Percentiles rank a stretch among this genome's conserved stretches.
Evolutionary conservation across 2,329 filamentous ascomycete species (phyloP).

Genomic region (Davidsoniella neocaledoniae): DNA sequence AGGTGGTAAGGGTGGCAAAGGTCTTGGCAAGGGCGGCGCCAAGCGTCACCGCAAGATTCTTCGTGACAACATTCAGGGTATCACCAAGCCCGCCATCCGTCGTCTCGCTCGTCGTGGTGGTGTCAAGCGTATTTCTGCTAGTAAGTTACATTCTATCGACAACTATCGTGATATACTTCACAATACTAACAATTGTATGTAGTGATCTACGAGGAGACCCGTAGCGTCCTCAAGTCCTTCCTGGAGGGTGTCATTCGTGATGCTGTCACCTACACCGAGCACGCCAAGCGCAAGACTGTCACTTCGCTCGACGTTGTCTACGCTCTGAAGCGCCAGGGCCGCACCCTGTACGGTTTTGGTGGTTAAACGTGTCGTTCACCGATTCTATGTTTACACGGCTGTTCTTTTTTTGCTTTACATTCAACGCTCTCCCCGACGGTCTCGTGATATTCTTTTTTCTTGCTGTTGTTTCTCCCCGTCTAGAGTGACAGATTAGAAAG

Average conservation of each 20-base stretch:
- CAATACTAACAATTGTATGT: not conserved
- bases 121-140: conserved; percentile 99
- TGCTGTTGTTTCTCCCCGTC: not conserved
- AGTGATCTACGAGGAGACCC: conserved; percentile 65
- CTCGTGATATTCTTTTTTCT: conserved; percentile 13
- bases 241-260: conserved; percentile 62
- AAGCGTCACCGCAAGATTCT: conserved; percentile 99
- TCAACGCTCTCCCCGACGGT: not conserved
- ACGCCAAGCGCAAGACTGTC: conserved; percentile 69
- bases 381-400: not conserved
- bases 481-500: conserved; percentile 13
- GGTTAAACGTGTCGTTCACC: conserved; percentile 38
- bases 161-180: not conserved
- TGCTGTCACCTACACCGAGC: conserved; percentile 63
- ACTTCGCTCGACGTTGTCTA: conserved; percentile 54
- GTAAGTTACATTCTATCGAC: not conserved
- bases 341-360: conserved; percentile 79
- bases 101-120: conserved; percentile 97
- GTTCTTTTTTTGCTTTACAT: not conserved
- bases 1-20: conserved; percentile 91
- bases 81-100: conserved; percentile 95
- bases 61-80: conserved; percentile 98
- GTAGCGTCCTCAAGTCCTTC: conserved; percentile 63
- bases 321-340: conserved; percentile 51
- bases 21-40: conserved; percentile 93